Evolutionary conservation across 208 protist genomes (phyloP), one percentile per base, ranked within the genome.

Genomic region (Tritrichomonas musculus): DNA sequence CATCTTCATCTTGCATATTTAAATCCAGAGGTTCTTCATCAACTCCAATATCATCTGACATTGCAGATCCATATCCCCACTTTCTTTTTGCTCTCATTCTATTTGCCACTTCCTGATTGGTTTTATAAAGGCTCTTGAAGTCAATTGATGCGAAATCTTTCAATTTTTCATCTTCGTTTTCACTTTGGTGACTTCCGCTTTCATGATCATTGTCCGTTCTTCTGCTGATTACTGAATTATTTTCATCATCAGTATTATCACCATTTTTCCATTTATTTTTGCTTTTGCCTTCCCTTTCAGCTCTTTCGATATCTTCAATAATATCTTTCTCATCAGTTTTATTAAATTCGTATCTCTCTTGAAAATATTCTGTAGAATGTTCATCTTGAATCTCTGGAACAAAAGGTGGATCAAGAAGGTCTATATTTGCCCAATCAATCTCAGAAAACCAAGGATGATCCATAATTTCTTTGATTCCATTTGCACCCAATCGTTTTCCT

Each of bases 401-500:
- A 30, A 82, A 82, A n/a, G 41, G n/a, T n/a, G 73, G 41, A 9
- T 47, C 41, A 11, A 82, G 20, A n/a, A 53, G 14, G 30, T 82
- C 73, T n/a, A 82, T 82, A 30, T 49, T 0, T 20, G 47, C 73
- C 73, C 73, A 82, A 20, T 82, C 73, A n/a, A 82, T 25, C 0
- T 41, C 73, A 50, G 33, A 0, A 30, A 82, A 82, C 73, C 73
- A 82, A 53, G 73, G 73, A 82, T 82, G 73, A 53, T 82, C 73
- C 73, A 82, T 82, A 44, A 82, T 75, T 75, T 75, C 69, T 75
- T 44, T 75, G 69, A 75, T 75, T 75, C 69, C 69, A 57, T 94
- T 94, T 14, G 55, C 50, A 0, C 95, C 95, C 30, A 95, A 93
- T 36, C 92, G 39, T 49, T 75, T 93, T 75, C 93, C 66, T n/a